phyloP scores from a whole-genome alignment of 2,329 filamentous ascomycete species.

The Furcasterigmium sp. region DNA sequence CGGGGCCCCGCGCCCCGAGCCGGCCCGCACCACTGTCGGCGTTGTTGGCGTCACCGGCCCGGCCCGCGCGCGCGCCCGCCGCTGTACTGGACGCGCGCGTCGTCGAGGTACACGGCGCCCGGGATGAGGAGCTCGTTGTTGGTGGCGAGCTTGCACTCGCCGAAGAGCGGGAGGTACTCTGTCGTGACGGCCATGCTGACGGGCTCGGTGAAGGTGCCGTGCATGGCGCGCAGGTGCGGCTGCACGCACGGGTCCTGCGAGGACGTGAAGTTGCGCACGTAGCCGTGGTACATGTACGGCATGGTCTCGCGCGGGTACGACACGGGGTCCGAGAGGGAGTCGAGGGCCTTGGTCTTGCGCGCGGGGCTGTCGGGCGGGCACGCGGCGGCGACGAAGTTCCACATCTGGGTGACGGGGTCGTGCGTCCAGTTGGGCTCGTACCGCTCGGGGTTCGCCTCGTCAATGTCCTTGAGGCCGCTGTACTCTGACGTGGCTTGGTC shows the following conservation, averaged over 20 bases:
- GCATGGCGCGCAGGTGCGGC: conserved; percentile 37
- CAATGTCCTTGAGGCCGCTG: conserved; percentile 19
- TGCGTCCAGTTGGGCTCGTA: conserved; percentile 30
- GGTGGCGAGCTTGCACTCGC: conserved; percentile 52
- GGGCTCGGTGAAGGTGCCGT: conserved; percentile 50
- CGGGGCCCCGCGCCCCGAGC: too few relatives aligned
- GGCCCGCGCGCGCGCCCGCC: too few relatives aligned
- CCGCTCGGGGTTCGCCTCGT: conserved; percentile 6
- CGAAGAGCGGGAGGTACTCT: conserved; percentile 52
- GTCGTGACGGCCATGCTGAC: conserved; percentile 41
- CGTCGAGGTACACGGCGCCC: conserved; percentile 52
- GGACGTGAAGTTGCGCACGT: conserved; percentile 51
- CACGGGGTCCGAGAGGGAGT: conserved; percentile 23
- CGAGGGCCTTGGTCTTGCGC: conserved; percentile 24
- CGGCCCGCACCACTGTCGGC: too few relatives aligned
- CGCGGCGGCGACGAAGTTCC: conserved; percentile 40
- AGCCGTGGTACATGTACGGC: conserved; percentile 31
- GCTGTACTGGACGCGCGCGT: conserved; percentile 44
- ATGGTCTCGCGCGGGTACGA: conserved; percentile 16
- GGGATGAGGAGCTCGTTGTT: conserved; percentile 60
- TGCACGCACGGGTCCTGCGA: conserved; percentile 51
- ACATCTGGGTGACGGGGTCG: conserved; percentile 30
- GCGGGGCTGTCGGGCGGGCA: conserved; percentile 46
- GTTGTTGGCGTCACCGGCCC: too few relatives aligned
- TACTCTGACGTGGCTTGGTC: conserved; percentile 31